Evolutionary conservation across 495 filamentous ascomycete species (phyloP), one percentile per base, ranked within the genome.

Genomic region (Annulohypoxylon moriforme): DNA sequence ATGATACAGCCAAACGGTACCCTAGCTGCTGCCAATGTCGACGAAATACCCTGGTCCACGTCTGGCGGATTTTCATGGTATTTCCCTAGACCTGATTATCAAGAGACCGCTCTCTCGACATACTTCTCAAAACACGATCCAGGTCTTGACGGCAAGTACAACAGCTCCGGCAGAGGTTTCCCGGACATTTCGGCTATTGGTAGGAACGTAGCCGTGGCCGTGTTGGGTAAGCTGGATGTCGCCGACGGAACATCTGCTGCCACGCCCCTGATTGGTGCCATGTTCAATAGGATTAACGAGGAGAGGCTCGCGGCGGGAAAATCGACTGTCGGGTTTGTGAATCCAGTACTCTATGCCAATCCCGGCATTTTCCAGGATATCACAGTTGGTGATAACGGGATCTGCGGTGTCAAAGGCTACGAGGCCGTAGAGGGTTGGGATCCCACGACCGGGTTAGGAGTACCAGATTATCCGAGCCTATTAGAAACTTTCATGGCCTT

Each of bases 171-270:
- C 0, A 85, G 91, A 24, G 90, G 82, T 0, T 91, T 86, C 58
- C 90, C 91, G 0, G 91, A 93, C 58, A 84, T 93, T 25, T 77
- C 86, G 2, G 89, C 89, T 24, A 82, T 89, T n/a, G 89, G 86
- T n/a, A 87, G 88, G 44, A 85, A 87, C 47, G 82, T 88, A 53
- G 74, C 85, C 18, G 79, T 88, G 22, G 84, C 79, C 31, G 77
- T 81, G n/a, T 67, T 73, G 16, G 85, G 83, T 2, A 13, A 76
- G 2, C 79, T 83, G 42, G 61, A 68, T 1, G 75, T 80, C 5
- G 76, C 85, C 42, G 85, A 85, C 14, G 88, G 89, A 10, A 89
- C 89, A 13, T 87, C 84, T 31, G 84, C 88, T n/a, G 84, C 88
- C 18, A 76, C 87, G 18, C 89, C 89, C 1, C 75, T 88, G 0